Conservation (phyloP, 768 basidiomycete genomes). For the Strobilomyces dryophilus region DNA sequence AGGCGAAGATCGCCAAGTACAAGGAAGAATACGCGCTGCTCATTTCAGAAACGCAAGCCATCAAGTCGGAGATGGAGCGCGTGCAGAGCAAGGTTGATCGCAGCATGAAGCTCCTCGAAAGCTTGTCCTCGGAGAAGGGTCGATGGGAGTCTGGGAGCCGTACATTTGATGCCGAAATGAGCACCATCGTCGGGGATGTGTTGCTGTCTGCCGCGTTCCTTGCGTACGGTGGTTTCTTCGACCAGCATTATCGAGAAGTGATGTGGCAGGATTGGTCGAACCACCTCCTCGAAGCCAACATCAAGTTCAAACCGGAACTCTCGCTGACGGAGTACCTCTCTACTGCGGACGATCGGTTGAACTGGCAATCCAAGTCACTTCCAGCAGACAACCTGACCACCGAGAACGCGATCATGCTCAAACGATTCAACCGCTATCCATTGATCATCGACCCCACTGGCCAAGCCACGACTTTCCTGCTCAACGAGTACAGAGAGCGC, state of each 20-base stretch:
- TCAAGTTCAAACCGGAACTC: conserved; percentile 90
- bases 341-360: conserved; percentile 91
- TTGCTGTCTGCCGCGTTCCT: conserved; percentile 93
- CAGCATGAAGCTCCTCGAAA: conserved; percentile 91
- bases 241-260: conserved; percentile 94
- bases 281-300: conserved; percentile 83
- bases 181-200: conserved; percentile 96
- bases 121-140: conserved; percentile 88
- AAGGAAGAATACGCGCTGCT: conserved; percentile 97
- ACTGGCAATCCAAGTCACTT: conserved; percentile 94
- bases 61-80: conserved; percentile 96
- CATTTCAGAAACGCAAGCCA: conserved; percentile 95
- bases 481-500: conserved; percentile 92
- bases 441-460: conserved; percentile 98
- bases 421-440: conserved; percentile 95
- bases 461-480: conserved; percentile 90
- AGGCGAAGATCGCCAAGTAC: conserved; percentile 87
- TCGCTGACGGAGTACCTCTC: conserved; percentile 95
- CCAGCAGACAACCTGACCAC: conserved; percentile 94
- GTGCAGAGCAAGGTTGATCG: conserved; percentile 97
- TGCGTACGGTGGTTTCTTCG: conserved; percentile 97
- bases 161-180: conserved; percentile 97
- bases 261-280: conserved; percentile 96
- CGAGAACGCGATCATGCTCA: conserved; percentile 99
- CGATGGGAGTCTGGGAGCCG: conserved; percentile 95